Percentiles rank a stretch among this genome's conserved stretches.
Evolutionary conservation across 2,329 filamentous ascomycete genomes (phyloP).

Genomic region (Dendryphion nanum): DNA sequence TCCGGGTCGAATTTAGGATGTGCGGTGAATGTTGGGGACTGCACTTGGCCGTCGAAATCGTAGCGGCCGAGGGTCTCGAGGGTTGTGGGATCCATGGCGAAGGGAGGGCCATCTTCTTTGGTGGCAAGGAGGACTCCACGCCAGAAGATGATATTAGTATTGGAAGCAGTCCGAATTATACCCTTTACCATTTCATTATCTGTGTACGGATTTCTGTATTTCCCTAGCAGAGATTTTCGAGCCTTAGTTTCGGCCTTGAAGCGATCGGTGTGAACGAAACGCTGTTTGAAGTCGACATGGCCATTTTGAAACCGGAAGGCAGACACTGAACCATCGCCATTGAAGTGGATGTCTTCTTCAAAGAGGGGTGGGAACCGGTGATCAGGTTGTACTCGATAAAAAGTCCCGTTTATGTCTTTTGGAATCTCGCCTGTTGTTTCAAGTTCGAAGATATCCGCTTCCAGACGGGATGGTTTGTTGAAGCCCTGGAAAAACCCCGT

Average conservation of each 20-base stretch:
- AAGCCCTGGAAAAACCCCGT: constrained; percentile 40
- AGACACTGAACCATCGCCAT: constrained; percentile 46
- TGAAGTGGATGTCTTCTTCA: constrained; percentile 54
- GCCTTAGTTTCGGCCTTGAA: constrained; percentile 41
- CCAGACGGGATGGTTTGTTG: constrained; percentile 40
- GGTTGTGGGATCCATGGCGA: constrained; percentile 41
- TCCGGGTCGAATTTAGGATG: constrained; percentile 47
- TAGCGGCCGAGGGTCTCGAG: constrained; percentile 41
- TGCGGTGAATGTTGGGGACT: constrained; percentile 43
- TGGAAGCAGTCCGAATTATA: constrained; percentile 56
- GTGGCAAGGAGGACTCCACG: constrained; percentile 54
- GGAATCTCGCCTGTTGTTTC: constrained; percentile 43
- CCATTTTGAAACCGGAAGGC: constrained; percentile 44
- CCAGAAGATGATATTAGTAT: constrained; percentile 62
- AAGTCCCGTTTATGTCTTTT: constrained; percentile 45
- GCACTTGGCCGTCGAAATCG: constrained; percentile 41
- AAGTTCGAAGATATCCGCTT: constrained; percentile 41
- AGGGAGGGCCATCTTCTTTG: constrained; percentile 48
- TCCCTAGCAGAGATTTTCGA: constrained; percentile 49
- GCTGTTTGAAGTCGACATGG: constrained; percentile 43
- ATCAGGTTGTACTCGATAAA: constrained; percentile 46
- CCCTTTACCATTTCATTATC: constrained; percentile 56
- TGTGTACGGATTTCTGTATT: constrained; percentile 58
- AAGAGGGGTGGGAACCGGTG: constrained; percentile 55
- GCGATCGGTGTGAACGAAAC: constrained; percentile 45